phyloP scores from a whole-genome alignment of 1,284 basidiomycete species.

The Sporisorium reilianum region DNA sequence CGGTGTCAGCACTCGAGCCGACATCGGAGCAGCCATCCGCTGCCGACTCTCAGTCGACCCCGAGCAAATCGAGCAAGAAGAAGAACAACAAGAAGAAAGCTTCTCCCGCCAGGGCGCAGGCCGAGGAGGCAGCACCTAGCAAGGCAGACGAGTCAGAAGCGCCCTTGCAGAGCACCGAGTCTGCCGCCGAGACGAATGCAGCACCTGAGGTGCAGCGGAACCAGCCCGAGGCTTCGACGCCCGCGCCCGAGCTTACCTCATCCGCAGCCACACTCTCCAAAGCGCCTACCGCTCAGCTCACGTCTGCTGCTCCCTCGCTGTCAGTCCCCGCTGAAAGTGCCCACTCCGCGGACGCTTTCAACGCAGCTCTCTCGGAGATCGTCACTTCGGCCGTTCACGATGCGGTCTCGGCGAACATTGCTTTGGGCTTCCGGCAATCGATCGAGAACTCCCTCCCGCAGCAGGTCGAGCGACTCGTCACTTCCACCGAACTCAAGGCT shows the following conservation, averaged over 20 bases:
- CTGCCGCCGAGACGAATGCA: not conserved
- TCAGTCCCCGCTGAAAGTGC: not conserved
- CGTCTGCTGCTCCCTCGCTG: not conserved
- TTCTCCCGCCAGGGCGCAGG: not conserved
- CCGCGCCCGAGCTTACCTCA: not conserved
- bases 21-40: not conserved
- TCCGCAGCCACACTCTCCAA: not conserved
- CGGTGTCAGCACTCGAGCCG: not conserved
- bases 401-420: constrained; percentile 20
- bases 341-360: constrained; percentile 8
- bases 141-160: constrained; percentile 1
- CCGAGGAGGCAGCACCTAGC: not conserved
- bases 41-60: constrained; percentile 4
- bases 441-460: constrained; percentile 28
- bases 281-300: not conserved
- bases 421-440: constrained; percentile 16
- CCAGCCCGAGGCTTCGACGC: not conserved
- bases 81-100: constrained; percentile 34
- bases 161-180: not conserved
- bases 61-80: constrained; percentile 26
- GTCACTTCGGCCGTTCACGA: constrained; percentile 23
- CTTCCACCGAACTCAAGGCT: constrained; percentile 33
- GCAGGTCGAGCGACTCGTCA: constrained; percentile 45
- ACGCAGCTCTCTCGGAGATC: constrained; percentile 18
- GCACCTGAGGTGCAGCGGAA: not conserved